A percentile compares a stretch with the other conserved stretches of the same genome.
Evolutionary conservation across 2,329 filamentous ascomycete species (phyloP).

Genomic region (Decorospora gaudefroyi): DNA sequence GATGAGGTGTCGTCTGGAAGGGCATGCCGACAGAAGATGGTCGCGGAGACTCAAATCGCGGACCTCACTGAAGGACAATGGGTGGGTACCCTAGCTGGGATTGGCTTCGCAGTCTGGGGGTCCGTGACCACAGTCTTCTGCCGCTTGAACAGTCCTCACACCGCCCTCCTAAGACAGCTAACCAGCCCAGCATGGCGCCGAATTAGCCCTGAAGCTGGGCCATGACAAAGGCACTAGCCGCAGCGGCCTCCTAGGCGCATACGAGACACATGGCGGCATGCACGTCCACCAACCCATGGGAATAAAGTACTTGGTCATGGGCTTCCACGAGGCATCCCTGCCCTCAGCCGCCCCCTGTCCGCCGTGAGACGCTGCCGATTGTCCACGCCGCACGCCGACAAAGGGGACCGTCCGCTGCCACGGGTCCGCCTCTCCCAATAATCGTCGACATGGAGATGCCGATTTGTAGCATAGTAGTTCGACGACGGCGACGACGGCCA

Average conservation of each 20-base stretch:
- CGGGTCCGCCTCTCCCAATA: conserved; percentile 2
- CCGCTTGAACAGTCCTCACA: conserved; percentile 30
- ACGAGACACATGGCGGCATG: conserved; percentile 39
- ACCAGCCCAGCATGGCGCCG: conserved; percentile 36
- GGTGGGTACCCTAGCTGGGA: conserved; percentile 46
- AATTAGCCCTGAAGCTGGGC: conserved; percentile 29
- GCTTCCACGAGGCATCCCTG: conserved; percentile 46
- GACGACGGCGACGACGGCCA: too few species aligned
- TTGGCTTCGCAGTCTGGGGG: conserved; percentile 27
- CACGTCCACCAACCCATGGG: conserved; percentile 31
- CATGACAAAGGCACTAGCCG: conserved; percentile 36
- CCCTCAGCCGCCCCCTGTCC: conserved; percentile 17
- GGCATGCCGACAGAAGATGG: conserved; percentile 44
- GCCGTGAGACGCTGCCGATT: conserved; percentile 20
- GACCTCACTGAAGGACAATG: conserved; percentile 39
- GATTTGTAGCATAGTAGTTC: too few species aligned
- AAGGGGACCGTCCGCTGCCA: conserved; percentile 6
- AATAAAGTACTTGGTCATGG: conserved; percentile 38
- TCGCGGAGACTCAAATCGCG: conserved; percentile 38
- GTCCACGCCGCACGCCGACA: conserved; percentile 18
- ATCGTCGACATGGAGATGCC: too few species aligned
- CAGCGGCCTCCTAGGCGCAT: conserved; percentile 27
- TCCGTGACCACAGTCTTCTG: conserved; percentile 33
- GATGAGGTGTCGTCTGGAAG: conserved; percentile 37
- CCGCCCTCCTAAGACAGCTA: conserved; percentile 38